phyloP scores from a whole-genome alignment of 192 early-diverging fungal species.

The Coemansia sp. region DNA sequence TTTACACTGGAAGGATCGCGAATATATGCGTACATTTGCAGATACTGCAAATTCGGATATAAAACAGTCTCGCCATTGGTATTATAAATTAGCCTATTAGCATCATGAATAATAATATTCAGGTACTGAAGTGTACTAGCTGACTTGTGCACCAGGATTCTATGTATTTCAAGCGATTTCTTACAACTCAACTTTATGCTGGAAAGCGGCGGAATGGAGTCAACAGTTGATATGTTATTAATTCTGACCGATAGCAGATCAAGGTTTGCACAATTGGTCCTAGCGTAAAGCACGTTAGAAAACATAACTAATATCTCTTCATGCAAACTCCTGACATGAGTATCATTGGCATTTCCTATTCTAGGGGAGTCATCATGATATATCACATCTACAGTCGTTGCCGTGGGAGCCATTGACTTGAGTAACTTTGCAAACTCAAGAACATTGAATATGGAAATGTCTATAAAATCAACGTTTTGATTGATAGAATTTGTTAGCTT shows the following conservation, averaged over 20 bases:
- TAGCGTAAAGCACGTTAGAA: not conserved
- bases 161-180: too few species aligned
- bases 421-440: not conserved
- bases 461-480: too few species aligned
- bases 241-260: too few species aligned
- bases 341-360: not conserved
- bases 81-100: not conserved
- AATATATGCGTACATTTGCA: not conserved
- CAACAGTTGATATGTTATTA: not conserved
- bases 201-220: not conserved
- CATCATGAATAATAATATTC: not conserved
- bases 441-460: not conserved
- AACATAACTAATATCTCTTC: not conserved
- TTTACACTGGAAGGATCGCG: not conserved
- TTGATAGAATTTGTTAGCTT: too few species aligned
- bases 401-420: not conserved
- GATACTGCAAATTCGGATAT: constrained; percentile 1
- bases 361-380: not conserved
- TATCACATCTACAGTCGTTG: not conserved
- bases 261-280: not conserved
- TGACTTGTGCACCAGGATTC: not conserved
- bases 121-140: not conserved
- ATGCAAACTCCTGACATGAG: too few species aligned
- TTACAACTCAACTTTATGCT: too few species aligned
- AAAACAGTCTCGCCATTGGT: not conserved